Evolutionary conservation across 179 eudicot species (phyloP), one percentile per base, ranked within the genome.

Genomic region (Spergularia azorica): DNA sequence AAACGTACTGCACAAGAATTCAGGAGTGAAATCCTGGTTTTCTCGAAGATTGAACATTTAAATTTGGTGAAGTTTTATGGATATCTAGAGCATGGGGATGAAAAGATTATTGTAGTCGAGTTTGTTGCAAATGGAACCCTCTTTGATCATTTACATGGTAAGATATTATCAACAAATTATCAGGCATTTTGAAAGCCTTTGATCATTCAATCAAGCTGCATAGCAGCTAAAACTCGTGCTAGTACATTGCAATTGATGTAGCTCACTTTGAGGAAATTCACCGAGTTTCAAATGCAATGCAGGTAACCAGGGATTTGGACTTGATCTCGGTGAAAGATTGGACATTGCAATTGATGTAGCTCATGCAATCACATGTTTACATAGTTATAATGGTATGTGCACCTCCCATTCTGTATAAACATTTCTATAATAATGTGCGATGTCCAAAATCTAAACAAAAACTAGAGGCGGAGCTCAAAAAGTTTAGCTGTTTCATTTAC

Each of bases 91-190:
- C 87, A 90, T 11, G 82, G 79, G 11, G 87, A 84, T 63, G 97
- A 92, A 67, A 81, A 77, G 78, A 70, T 92, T 62, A 86, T 92
- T 71, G 82, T 89, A 36, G 84, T 89, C 26, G 97, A 92, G 84
- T 90, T 85, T 80, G 89, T 89, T 62, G 74, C 82, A 63, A 92
- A 92, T 72, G 97, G 97, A 21, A 90, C 89, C 15, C 93, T 92
- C 50, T 84, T 86, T 50, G 90, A 90, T 67, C 95, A 89, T 80
- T 78, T 92, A 81, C 93, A 90, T 68, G 88, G 97, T 91, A 86
- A 69, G 88, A 56, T 76, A 14, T 20, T 71, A 39, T 62, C 36
- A 16, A 18, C 17, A 75, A 21, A 14, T 17, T 58, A 16, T 52
- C 17, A 5, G 9, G 72, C n/a, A n/a, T n/a, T n/a, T n/a, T n/a